These are phyloP conservation scores for Wickerhamomyces mucosus DNA, from an alignment of 805 yeast genomes.

Conservation along the genomic window DNA sequence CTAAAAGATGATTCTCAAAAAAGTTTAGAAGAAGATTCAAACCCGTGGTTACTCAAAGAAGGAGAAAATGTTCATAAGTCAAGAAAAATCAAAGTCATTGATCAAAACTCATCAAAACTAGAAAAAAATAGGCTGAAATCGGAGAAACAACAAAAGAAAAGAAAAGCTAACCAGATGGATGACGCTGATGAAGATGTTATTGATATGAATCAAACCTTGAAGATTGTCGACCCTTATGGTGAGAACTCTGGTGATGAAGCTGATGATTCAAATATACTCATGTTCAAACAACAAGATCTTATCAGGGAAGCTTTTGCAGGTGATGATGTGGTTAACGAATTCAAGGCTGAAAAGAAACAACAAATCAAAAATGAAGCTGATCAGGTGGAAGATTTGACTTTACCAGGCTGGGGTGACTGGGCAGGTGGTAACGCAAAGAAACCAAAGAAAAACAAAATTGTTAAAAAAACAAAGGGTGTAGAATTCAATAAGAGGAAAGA, in stretches of 20 bases:
- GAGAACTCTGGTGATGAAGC: conserved; percentile 28
- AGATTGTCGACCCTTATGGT: conserved; percentile 38
- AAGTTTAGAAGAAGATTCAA: conserved; percentile 21
- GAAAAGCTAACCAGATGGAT: conserved; percentile 26
- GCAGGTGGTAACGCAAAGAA: conserved; percentile 50
- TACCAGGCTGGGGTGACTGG: conserved; percentile 99
- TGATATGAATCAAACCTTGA: conserved; percentile 45
- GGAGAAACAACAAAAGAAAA: conserved; percentile 21
- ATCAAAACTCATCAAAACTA: conserved; percentile 37
- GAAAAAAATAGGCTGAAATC: conserved; percentile 28
- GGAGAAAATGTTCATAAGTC: conserved; percentile 27
- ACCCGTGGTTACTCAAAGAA: conserved; percentile 43
- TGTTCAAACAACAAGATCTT: conserved; percentile 73
- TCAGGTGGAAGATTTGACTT: conserved; percentile 70
- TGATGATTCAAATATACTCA: conserved; percentile 31
- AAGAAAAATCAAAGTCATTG: conserved; percentile 37
- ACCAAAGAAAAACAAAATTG: conserved; percentile 39
- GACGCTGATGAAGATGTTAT: conserved; percentile 30
- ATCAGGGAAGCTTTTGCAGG: conserved; percentile 95
- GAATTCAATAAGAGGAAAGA: conserved; percentile 68
- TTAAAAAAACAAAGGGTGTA: conserved; percentile 71
- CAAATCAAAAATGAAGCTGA: conserved; percentile 74
- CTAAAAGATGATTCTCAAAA: conserved; percentile 3
- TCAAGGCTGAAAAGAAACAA: conserved; percentile 65
- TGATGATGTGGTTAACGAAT: conserved; percentile 79